These are phyloP conservation scores for Aspergillus heteromorphus DNA, from an alignment of 495 filamentous ascomycete species.

Conservation along the genomic window DNA sequence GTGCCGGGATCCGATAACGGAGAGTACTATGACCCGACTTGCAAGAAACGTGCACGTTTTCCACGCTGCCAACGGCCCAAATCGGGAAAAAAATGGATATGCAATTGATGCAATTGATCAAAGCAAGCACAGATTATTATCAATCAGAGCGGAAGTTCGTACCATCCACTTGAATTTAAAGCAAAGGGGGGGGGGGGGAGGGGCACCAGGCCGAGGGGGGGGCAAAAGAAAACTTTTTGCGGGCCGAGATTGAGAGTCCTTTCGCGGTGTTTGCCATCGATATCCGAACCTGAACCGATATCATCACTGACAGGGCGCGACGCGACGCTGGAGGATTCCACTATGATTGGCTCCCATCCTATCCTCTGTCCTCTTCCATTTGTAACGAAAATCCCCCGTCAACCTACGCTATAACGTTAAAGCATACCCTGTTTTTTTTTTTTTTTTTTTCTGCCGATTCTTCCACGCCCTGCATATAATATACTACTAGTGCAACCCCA, in stretches of 20 bases:
- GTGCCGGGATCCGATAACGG: neutral
- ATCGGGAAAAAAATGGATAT: too few species aligned
- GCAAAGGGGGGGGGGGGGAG: neutral
- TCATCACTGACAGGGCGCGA: neutral
- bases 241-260: slow-evolving; percentile 2
- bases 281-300: slow-evolving; percentile 10
- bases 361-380: neutral
- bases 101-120: too few species aligned
- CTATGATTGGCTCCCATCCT: neutral
- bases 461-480: neutral
- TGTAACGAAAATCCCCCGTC: neutral
- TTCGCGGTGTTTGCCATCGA: slow-evolving; percentile 11
- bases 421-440: too few species aligned
- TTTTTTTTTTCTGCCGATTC: neutral
- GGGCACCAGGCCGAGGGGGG: neutral
- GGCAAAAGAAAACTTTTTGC: slow-evolving; percentile 12
- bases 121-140: too few species aligned
- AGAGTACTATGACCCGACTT: neutral
- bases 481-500: too few species aligned
- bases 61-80: neutral
- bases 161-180: neutral
- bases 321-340: neutral
- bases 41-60: neutral
- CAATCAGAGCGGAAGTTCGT: too few species aligned
- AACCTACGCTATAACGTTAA: neutral